Evolutionary conservation across 495 filamentous ascomycete genomes (phyloP), one percentile per base, ranked within the genome.

Genomic region (Penicillium longicatenatum): DNA sequence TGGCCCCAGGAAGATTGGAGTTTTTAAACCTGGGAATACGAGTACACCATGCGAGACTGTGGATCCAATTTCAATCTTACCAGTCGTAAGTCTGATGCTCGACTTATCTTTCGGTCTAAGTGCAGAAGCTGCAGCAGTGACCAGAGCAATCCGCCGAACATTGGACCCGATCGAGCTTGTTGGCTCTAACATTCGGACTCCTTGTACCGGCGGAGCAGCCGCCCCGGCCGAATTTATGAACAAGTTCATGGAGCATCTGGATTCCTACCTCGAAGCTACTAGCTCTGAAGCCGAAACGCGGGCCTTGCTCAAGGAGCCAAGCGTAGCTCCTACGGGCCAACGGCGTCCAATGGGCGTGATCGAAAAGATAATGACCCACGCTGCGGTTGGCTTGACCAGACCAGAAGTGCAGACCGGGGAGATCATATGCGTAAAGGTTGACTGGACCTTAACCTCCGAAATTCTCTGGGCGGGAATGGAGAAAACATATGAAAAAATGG

Each of bases 401-500:
- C 44, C 43, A 24, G 43, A 55, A 46, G 53, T 55, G 7, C 43
- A 37, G 17, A 39, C 5, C 6, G 37, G 37, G 16, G 37, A 39
- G 37, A 39, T 39, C 3, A 39, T 39, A 0, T 39, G 37, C 14
- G 37, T 39, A 5, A 16, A 39, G 16, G 37, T 39, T 16, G 37
- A 39, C 37, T 39, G 37, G 37, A 39, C 37, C 7, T n/a, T 39
- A 4, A 39, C 37, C 6, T 39, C 37, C 5, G 37, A 39, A 16
- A 39, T 39, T 2, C 37, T 39, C 16, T 39, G 37, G 37, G 37
- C 37, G 62, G 73, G 71, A 35, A 78, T 79, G 75, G 65, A 75
- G 50, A 57, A 19, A 37, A 72, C 67, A 30, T 76, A 76, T 51
- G 48, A 74, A 22, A 6, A 26, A 2, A 44, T 81, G 8, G 71